Evolutionary conservation across 306 rosid species (phyloP).

Genomic region (Geum urbanum): DNA sequence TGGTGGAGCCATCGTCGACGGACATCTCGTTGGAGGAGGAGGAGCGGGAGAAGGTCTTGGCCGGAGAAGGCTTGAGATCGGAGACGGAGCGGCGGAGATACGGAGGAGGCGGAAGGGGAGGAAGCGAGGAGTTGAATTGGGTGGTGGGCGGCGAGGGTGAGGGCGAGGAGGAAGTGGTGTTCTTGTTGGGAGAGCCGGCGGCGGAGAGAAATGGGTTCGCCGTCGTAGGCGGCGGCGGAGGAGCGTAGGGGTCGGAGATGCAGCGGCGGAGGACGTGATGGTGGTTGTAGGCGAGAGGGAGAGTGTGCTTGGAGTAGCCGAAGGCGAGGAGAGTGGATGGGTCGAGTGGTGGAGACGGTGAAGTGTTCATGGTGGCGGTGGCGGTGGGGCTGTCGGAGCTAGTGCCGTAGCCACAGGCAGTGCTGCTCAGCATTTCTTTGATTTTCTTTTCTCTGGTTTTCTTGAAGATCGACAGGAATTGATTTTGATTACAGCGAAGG

Average conservation of each 20-base stretch:
- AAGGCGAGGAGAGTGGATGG: background rate
- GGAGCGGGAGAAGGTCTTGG: slow-evolving; percentile 13
- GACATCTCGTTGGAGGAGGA: slow-evolving; percentile 21
- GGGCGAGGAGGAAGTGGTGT: slow-evolving; percentile 6
- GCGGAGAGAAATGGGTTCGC: background rate
- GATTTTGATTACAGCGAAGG: background rate
- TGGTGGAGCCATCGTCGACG: slow-evolving; percentile 14
- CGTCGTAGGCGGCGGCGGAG: slow-evolving; percentile 5
- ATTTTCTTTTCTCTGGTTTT: background rate
- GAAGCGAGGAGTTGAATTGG: slow-evolving; percentile 6
- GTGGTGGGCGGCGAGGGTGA: background rate
- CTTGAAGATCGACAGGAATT: background rate
- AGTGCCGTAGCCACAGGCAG: slow-evolving; percentile 12
- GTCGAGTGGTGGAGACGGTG: slow-evolving; percentile 22
- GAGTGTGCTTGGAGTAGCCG: slow-evolving; percentile 8
- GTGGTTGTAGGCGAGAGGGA: background rate
- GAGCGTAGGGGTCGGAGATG: slow-evolving; percentile 25
- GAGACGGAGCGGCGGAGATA: slow-evolving; percentile 24
- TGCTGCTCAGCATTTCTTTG: background rate
- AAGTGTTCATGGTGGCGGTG: slow-evolving; percentile 28
- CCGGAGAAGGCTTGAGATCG: slow-evolving; percentile 24
- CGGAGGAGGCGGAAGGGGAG: background rate
- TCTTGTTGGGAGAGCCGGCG: background rate
- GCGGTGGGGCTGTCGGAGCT: background rate
- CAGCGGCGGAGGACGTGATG: slow-evolving; percentile 23